Percentiles rank a stretch among this genome's conserved stretches.
phyloP scores from a whole-genome alignment of 306 rosid genomes.

The Trichosanthes truncata region DNA sequence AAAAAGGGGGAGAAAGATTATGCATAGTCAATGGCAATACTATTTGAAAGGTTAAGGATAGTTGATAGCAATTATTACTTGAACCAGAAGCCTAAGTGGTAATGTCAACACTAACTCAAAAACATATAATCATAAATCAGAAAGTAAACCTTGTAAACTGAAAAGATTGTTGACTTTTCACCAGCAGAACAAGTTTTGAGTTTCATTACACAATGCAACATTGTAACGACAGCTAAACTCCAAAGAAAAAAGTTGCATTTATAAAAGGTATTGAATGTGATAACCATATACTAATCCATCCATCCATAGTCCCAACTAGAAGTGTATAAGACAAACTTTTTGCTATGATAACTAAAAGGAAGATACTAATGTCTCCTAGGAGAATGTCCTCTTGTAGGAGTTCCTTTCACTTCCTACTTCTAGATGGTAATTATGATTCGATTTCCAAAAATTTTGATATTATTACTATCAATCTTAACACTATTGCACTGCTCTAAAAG shows the following conservation, averaged over 20 bases:
- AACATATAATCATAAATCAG: background rate
- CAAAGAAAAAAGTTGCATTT: background rate
- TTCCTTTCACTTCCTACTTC: background rate
- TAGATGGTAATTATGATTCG: background rate
- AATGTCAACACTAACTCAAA: background rate
- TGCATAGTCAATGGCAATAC: background rate
- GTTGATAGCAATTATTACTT: background rate
- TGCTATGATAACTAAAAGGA: no score
- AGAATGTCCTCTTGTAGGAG: background rate
- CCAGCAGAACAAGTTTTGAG: background rate
- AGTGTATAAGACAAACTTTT: background rate
- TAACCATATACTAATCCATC: background rate
- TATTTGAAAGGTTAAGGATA: background rate
- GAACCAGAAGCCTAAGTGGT: background rate
- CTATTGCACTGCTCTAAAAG: background rate
- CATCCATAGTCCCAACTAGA: background rate
- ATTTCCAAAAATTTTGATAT: background rate
- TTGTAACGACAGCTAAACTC: background rate
- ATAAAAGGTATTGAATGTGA: background rate
- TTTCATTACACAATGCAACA: background rate
- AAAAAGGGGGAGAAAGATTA: background rate
- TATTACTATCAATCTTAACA: background rate
- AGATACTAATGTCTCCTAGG: background rate
- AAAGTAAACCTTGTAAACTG: background rate
- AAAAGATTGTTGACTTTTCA: background rate